phyloP scores from a whole-genome alignment of 495 filamentous ascomycete genomes.

The Penicillium cataractarum region DNA sequence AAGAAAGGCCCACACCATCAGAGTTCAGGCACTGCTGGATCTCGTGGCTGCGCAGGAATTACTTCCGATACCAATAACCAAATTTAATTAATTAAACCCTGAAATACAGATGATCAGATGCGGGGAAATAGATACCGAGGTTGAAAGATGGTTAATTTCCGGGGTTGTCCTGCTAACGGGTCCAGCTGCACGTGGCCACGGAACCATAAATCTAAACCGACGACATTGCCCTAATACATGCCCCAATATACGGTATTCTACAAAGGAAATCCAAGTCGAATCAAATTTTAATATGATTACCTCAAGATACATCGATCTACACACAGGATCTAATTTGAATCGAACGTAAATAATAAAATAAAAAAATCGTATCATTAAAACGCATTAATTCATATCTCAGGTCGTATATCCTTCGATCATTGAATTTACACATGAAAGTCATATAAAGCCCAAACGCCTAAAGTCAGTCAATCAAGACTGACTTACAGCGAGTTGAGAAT shows the following conservation, averaged over 20 bases:
- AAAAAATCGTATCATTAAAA: slow-evolving; percentile 25
- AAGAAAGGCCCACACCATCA: not conserved
- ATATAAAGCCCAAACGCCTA: slow-evolving; percentile 19
- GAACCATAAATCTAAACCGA: not conserved
- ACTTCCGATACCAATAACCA: not conserved
- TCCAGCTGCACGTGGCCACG: not conserved
- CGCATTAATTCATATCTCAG: slow-evolving; percentile 29
- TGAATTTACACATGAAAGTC: slow-evolving; percentile 16
- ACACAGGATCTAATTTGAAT: not conserved
- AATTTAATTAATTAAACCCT: not conserved
- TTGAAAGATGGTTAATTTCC: not conserved
- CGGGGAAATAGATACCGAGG: not conserved
- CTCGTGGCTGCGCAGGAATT: not conserved
- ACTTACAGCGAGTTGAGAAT: slow-evolving; percentile 34
- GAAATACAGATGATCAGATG: not conserved
- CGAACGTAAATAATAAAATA: not conserved
- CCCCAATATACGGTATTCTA: no score
- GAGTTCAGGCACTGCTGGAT: not conserved
- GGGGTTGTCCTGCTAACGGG: not conserved
- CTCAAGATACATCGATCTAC: no score
- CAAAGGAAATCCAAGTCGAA: not conserved
- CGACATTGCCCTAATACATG: no score
- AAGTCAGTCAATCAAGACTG: not conserved
- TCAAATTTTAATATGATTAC: not conserved
- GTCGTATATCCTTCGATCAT: slow-evolving; percentile 24